Percentiles rank a stretch among this genome's conserved stretches.
These are phyloP conservation scores for Tylopilus felleus DNA, from an alignment of 768 basidiomycete species.

Conservation along the genomic window DNA sequence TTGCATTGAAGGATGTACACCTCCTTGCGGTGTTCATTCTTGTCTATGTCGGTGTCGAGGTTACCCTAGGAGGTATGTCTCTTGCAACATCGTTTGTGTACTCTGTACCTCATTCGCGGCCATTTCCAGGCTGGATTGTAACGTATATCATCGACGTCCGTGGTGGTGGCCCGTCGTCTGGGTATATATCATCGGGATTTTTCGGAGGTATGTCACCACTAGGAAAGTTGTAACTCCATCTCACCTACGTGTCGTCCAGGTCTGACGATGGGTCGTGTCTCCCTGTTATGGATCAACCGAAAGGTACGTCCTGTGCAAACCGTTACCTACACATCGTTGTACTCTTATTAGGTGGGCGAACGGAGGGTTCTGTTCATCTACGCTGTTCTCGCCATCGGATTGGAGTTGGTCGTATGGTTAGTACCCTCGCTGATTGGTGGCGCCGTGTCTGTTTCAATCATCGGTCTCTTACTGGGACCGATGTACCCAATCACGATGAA, in stretches of 20 bases:
- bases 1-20: slow-evolving; percentile 53
- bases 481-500: slow-evolving; percentile 64
- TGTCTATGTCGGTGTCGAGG: slow-evolving; percentile 69
- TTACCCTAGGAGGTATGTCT: slow-evolving; percentile 40
- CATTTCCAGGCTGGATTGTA: slow-evolving; percentile 60
- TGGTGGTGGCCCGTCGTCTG: slow-evolving; percentile 44
- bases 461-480: slow-evolving; percentile 53
- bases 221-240: neutral
- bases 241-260: slow-evolving; percentile 34
- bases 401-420: slow-evolving; percentile 58
- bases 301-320: slow-evolving; percentile 33
- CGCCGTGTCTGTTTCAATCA: slow-evolving; percentile 52
- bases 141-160: slow-evolving; percentile 49
- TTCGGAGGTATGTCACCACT: slow-evolving; percentile 43
- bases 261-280: slow-evolving; percentile 53
- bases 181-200: slow-evolving; percentile 53
- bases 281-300: slow-evolving; percentile 53
- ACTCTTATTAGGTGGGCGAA: slow-evolving; percentile 46
- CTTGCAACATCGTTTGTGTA: neutral
- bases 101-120: neutral
- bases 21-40: slow-evolving; percentile 60
- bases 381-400: slow-evolving; percentile 47
- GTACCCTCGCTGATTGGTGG: slow-evolving; percentile 50
- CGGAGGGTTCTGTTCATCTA: slow-evolving; percentile 52
- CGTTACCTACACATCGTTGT: neutral